phyloP scores from a whole-genome alignment of 192 early-diverging fungal genomes.

The Mortierella hygrophila region DNA sequence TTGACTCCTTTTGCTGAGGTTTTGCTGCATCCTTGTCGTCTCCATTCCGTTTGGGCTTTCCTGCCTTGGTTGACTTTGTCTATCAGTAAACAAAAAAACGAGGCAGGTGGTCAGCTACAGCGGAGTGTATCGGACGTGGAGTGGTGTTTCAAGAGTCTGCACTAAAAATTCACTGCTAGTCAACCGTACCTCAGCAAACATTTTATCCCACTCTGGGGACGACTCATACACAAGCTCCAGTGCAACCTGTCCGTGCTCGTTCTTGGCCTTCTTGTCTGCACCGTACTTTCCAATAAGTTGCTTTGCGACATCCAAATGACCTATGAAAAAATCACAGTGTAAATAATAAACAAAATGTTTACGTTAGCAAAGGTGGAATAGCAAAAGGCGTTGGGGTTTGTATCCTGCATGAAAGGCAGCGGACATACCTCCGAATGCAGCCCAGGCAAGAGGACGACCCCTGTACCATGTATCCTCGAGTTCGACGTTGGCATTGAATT shows the following conservation, averaged over 20 bases:
- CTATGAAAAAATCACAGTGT: constrained; percentile 22
- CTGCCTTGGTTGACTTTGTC: constrained; percentile 21
- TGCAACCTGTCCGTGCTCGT: constrained; percentile 82
- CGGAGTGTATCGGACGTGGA: no score
- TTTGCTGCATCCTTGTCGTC: constrained; percentile 17
- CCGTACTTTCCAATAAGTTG: constrained; percentile 81
- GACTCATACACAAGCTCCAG: constrained; percentile 83
- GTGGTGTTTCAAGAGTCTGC: neutral
- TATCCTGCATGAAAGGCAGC: neutral
- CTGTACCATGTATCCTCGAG: constrained; percentile 87
- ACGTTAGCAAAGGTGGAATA: neutral
- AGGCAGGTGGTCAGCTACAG: neutral
- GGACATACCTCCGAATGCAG: constrained; percentile 78
- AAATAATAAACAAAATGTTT: neutral
- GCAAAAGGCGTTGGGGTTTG: neutral
- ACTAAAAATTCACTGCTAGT: neutral
- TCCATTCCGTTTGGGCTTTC: constrained; percentile 26
- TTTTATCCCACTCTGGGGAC: constrained; percentile 62
- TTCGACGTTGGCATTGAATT: constrained; percentile 83
- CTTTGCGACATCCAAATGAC: constrained; percentile 76
- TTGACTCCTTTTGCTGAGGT: constrained; percentile 21
- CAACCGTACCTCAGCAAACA: constrained; percentile 59
- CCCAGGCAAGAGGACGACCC: constrained; percentile 91
- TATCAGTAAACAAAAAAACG: no score
- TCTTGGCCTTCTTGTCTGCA: constrained; percentile 81